Conservation (phyloP, 768 basidiomycete genomes). For the Mycena crocata region DNA sequence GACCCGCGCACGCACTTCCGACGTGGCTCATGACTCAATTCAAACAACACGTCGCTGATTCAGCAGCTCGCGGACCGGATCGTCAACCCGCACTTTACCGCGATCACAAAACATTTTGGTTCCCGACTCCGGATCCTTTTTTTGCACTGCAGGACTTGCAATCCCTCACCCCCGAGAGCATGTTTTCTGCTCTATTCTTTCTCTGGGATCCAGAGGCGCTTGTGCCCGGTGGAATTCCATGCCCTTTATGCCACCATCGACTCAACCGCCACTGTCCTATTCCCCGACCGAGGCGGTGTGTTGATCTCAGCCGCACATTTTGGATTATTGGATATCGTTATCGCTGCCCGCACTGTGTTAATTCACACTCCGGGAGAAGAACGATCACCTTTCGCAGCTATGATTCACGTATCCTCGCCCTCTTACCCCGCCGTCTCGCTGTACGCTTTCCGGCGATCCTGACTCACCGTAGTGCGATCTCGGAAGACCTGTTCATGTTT, state of each 20-base stretch:
- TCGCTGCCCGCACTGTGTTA: conserved; percentile 31
- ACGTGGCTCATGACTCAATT: no score
- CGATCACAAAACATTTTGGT: background rate
- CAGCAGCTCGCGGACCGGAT: background rate
- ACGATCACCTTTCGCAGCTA: conserved; percentile 21
- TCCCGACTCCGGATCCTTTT: background rate
- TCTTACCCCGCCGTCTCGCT: background rate
- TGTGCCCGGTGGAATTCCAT: background rate
- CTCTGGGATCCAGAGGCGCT: conserved; percentile 1
- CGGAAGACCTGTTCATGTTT: background rate
- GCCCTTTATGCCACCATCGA: background rate
- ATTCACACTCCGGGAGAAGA: conserved; percentile 20
- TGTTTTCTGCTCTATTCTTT: background rate
- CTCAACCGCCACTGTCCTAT: background rate
- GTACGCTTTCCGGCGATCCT: background rate
- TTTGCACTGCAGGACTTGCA: background rate
- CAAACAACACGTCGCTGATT: no score
- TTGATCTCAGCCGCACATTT: conserved; percentile 32
- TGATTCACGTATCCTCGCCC: background rate
- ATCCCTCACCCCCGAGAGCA: background rate
- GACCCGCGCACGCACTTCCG: no score
- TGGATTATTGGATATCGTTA: conserved; percentile 43
- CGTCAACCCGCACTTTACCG: background rate
- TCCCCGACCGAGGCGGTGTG: conserved; percentile 26
- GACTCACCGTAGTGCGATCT: background rate